Percentiles rank a stretch among this genome's conserved stretches.
Conservation (phyloP, 2,329 filamentous ascomycete species). For the Paracoccidioides lutzii region DNA sequence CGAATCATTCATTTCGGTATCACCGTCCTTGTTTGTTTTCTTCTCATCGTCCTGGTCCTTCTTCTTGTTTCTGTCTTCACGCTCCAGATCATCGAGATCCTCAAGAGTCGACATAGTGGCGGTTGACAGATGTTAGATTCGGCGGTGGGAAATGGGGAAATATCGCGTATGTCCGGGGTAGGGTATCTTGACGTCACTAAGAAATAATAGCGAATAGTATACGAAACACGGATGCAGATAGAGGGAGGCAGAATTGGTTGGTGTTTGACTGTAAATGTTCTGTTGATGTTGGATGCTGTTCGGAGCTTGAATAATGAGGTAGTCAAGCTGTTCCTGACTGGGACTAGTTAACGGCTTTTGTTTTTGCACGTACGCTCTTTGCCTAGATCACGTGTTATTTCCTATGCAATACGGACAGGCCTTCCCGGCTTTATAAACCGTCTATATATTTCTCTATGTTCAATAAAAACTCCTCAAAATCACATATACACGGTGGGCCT, state of each 20-base stretch:
- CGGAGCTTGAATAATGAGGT: neutral
- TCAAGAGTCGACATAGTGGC: conserved; percentile 73
- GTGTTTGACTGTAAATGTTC: neutral
- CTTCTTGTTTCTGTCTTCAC: conserved; percentile 55
- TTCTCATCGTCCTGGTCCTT: conserved; percentile 42
- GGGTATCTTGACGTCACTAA: neutral
- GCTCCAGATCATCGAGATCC: conserved; percentile 81
- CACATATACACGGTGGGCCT: too few relatives aligned
- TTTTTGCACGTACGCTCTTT: neutral
- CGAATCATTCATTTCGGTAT: conserved; percentile 49
- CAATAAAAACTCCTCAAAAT: too few relatives aligned
- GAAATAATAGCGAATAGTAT: neutral
- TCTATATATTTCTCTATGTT: too few relatives aligned
- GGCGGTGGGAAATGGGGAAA: neutral
- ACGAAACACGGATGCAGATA: neutral
- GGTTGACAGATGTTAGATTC: neutral
- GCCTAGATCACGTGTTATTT: neutral
- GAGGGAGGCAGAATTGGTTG: neutral
- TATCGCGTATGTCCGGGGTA: neutral
- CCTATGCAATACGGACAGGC: too few relatives aligned
- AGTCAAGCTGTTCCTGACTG: neutral
- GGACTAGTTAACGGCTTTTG: neutral
- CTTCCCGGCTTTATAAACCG: too few relatives aligned
- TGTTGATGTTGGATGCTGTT: neutral
- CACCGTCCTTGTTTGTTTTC: conserved; percentile 29